These are phyloP conservation scores for Stagonosporopsis chrysanthemi DNA, from an alignment of 2,329 filamentous ascomycete species.

Conservation along the genomic window DNA sequence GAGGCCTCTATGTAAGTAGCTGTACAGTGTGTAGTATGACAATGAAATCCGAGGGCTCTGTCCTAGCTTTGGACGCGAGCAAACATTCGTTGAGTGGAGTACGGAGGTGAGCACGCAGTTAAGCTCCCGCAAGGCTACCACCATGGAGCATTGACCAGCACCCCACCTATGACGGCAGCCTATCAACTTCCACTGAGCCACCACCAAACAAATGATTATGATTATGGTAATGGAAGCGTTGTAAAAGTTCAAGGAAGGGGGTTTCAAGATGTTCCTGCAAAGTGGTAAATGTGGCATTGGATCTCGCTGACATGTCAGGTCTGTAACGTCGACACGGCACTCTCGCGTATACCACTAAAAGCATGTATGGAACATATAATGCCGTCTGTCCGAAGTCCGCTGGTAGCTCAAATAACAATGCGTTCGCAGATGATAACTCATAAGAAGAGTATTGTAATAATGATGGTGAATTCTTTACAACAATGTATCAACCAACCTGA, in stretches of 20 bases:
- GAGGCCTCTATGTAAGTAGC: neutral
- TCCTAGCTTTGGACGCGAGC: neutral
- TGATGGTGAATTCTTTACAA: neutral
- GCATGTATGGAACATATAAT: too few species aligned
- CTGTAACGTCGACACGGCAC: too few species aligned
- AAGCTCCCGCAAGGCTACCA: constrained; percentile 37
- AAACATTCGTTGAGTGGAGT: constrained; percentile 19
- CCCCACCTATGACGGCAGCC: constrained; percentile 25
- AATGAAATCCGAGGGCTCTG: neutral
- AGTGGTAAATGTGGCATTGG: too few species aligned
- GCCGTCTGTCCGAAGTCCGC: too few species aligned
- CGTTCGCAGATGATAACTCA: too few species aligned
- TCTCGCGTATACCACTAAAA: too few species aligned
- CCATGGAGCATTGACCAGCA: constrained; percentile 22
- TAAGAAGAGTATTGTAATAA: neutral
- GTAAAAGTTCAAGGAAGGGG: too few species aligned
- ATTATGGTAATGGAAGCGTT: too few species aligned
- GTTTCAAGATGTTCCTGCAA: too few species aligned
- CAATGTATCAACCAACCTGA: neutral
- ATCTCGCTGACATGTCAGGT: too few species aligned
- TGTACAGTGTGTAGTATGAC: neutral
- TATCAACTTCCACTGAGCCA: constrained; percentile 4
- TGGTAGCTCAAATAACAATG: too few species aligned
- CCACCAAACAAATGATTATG: neutral
- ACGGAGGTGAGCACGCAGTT: constrained; percentile 17